These are phyloP conservation scores for Russula sp. DNA, from an alignment of 768 basidiomycete genomes.

Conservation along the genomic window DNA sequence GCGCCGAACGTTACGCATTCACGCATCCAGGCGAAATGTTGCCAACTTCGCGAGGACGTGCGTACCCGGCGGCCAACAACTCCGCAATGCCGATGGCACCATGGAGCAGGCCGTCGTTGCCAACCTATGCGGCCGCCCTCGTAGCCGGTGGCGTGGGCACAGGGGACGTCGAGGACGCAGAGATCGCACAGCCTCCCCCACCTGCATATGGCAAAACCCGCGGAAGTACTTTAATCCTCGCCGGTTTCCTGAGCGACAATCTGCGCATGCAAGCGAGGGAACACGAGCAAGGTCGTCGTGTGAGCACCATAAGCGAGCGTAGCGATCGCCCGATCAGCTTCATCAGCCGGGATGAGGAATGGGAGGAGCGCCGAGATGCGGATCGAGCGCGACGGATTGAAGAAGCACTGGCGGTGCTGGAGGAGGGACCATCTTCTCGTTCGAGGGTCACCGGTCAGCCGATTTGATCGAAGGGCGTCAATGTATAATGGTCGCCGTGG, in stretches of 20 bases:
- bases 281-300: slow-evolving; percentile 17
- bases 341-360: slow-evolving; percentile 47
- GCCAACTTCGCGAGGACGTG: slow-evolving; percentile 22
- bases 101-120: slow-evolving; percentile 65
- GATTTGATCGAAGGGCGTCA: not conserved
- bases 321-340: slow-evolving; percentile 49
- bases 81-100: slow-evolving; percentile 38
- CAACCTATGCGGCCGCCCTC: slow-evolving; percentile 67
- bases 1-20: slow-evolving; percentile 56
- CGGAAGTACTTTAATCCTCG: slow-evolving; percentile 57
- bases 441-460: not conserved
- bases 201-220: slow-evolving; percentile 75
- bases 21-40: slow-evolving; percentile 51
- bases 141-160: slow-evolving; percentile 63
- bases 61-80: not conserved
- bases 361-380: slow-evolving; percentile 50
- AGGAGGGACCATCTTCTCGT: slow-evolving; percentile 24
- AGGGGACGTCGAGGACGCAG: slow-evolving; percentile 67
- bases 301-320: slow-evolving; percentile 27
- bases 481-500: too few relatives aligned
- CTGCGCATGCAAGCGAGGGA: slow-evolving; percentile 21
- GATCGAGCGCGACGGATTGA: slow-evolving; percentile 49
- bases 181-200: slow-evolving; percentile 62
- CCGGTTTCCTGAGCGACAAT: slow-evolving; percentile 39
- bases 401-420: slow-evolving; percentile 45